phyloP scores from a whole-genome alignment of 177 flowering plant genomes.

The Vitis hybrid region DNA sequence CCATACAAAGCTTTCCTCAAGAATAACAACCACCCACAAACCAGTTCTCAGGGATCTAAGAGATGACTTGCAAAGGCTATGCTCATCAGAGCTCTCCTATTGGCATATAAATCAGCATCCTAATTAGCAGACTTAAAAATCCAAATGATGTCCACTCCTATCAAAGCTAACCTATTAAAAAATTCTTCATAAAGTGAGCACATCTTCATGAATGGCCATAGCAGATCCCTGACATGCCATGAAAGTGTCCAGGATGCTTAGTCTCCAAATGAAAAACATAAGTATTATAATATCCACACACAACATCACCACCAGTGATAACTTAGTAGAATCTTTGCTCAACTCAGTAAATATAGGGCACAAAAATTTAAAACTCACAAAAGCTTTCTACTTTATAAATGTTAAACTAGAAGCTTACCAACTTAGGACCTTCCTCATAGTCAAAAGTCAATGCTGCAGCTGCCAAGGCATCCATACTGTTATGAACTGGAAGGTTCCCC shows the following conservation, averaged over 20 bases:
- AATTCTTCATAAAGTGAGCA: no score
- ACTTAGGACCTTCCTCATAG: conserved; percentile 79
- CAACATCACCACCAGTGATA: neutral
- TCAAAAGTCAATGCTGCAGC: conserved; percentile 85
- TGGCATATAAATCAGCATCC: no score
- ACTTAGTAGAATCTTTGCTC: neutral
- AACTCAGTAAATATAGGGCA: neutral
- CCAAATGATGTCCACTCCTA: no score
- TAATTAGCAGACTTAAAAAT: no score
- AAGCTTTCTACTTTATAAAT: neutral
- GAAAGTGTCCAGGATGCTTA: neutral
- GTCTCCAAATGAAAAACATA: no score
- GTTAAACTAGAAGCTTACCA: conserved; percentile 46
- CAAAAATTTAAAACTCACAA: neutral
- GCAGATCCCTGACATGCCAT: neutral
- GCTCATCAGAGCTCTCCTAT: no score
- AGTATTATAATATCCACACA: neutral
- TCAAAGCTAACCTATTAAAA: no score
- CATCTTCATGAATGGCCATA: no score
- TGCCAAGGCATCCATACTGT: conserved; percentile 96
- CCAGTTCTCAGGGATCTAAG: no score
- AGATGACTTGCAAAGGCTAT: no score
- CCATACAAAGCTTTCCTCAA: no score
- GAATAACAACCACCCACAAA: no score
- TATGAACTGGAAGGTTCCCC: conserved; percentile 90